Percentiles rank a stretch among this genome's conserved stretches.
phyloP scores from a whole-genome alignment of 768 basidiomycete genomes.

The Lactarius tabidus region DNA sequence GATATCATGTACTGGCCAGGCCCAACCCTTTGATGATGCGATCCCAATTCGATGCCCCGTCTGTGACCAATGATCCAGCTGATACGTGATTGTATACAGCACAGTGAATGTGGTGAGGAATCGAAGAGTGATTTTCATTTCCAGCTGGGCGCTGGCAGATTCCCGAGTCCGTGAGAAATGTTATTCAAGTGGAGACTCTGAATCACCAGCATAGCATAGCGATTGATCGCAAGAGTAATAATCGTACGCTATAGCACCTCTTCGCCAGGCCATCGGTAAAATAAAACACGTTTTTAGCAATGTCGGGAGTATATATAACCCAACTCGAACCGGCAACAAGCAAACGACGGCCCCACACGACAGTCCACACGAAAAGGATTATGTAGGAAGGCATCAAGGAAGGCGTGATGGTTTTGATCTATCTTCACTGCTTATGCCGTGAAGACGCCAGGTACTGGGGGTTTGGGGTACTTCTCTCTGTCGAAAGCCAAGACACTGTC shows the following conservation, averaged over 20 bases:
- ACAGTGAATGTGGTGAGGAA: neutral
- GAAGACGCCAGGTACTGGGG: neutral
- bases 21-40: neutral
- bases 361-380: neutral
- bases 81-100: neutral
- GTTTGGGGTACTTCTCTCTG: neutral
- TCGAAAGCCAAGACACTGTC: neutral
- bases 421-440: neutral
- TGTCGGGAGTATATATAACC: neutral
- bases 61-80: neutral
- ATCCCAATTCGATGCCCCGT: neutral
- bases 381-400: too few relatives aligned
- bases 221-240: too few relatives aligned
- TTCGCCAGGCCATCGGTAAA: neutral
- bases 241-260: too few relatives aligned
- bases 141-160: neutral
- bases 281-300: neutral
- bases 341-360: neutral
- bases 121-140: neutral
- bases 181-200: too few relatives aligned
- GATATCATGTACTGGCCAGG: too few relatives aligned
- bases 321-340: neutral
- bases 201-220: neutral
- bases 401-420: neutral
- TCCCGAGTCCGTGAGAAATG: neutral